Base-by-base conservation (phyloP, 2,329 filamentous ascomycete species). In the Calonectria hawksworthii region DNA sequence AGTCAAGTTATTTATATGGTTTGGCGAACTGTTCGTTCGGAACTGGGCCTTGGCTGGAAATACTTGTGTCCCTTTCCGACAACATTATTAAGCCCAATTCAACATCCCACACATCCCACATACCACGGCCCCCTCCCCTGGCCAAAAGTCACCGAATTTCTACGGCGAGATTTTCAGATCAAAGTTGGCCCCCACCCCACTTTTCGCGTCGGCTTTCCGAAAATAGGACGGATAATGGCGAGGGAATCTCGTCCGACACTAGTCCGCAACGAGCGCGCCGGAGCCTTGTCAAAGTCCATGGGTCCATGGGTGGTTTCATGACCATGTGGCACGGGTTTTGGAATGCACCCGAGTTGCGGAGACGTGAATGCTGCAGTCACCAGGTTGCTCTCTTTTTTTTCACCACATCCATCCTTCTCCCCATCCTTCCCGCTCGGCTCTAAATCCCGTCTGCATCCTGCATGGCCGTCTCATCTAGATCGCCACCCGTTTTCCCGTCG, bases 311-410 rank as follows among this genome's bases (percentile, higher is more conserved):
- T 47, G 56, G 56, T 63, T 41, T 28, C 56, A 26, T 26, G 36
- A 6, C 52, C 30, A 41, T 63, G 56, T 63, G 56, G 56, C 56
- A 63, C 56, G 56, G 56, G 36, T 63, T 63, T 26, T 63, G 56
- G 34, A 21, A 63, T 9, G 32, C n/a, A 61, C 10, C 36, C 36
- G 23, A 13, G 34, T 41, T 41, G 56, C 56, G 56, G 56, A 63
- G 56, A 28, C 56, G 3, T 11, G 34, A 26, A 32, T 32, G 30
- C 30, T 28, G 56, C 56, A 41, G 32, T 18, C 32, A 26, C 16
- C 11, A 41, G 34, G 26, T 41, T 21, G 30, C 41, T n/a, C n/a
- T n/a, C 16, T 7, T 44, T 26, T 61, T n/a, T n/a, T n/a, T n/a
- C n/a, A n/a, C n/a, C n/a, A n/a, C n/a, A n/a, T n/a, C n/a, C n/a